Base-by-base conservation (phyloP, 2,329 filamentous ascomycete species). In the Decorospora gaudefroyi region DNA sequence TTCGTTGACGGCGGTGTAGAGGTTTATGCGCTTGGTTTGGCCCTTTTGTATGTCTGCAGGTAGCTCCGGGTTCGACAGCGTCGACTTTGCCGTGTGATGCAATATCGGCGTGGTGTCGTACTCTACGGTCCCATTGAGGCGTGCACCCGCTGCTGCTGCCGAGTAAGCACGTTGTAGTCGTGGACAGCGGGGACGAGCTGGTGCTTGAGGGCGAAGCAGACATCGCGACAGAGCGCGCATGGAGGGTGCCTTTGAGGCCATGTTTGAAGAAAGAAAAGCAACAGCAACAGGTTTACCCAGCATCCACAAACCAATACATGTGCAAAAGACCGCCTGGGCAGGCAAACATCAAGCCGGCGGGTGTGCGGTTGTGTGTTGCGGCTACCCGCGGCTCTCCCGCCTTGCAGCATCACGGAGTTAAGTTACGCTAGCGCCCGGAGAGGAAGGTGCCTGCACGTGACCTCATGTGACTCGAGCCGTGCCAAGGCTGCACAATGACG, bases 1-100 rank as follows among this genome's bases (percentile, higher is more conserved):
- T 55, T 92, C 85, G 68, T 97, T 97, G 76, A 99, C 84, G 36
- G 93, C 86, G 69, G 95, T 90, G 74, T 93, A 96, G 25, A 96
- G 80, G 72, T 97, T 97, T 79, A 95, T 87, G 56, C 88, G 87
- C 68, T 89, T 90, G 2, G 90, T 92, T 11, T 79, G 79, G 31
- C 84, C 83, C 66, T 83, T 83, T 54, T 80, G 82, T 19, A 83
- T 77, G 13, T 84, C 77, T 21, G 76, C 66, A 0, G 88, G 78
- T 4, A 97, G 81, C 63, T 95, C 90, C 4, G 81, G 76, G 63
- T 86, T 86, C 33, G 78, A 73, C 12, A 95, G 79, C 6, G 90
- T 83, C 1, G 83, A 75, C 55, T 88, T 84, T 2, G 90, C 79
- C 16, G 82, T 87, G 67, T 96, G 93, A 45, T 90, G 81, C 18